Percentiles rank a stretch among this genome's conserved stretches.
Evolutionary conservation across 176 grass and related monocot species (phyloP).

Genomic region (Hordeum marinum): DNA sequence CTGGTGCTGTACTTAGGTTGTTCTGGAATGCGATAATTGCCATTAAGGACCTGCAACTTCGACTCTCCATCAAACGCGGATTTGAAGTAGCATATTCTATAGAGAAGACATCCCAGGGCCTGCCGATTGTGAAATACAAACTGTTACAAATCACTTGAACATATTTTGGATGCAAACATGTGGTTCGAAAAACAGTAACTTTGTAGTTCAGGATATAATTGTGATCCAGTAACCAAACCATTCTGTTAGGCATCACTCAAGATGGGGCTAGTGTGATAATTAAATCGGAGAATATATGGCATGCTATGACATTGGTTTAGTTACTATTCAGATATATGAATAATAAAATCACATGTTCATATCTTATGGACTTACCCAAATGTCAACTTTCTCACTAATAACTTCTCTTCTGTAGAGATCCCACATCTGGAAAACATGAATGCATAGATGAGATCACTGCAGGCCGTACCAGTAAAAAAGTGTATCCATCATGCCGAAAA

Average conservation of each 20-base stretch:
- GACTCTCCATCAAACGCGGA: conserved; percentile 89
- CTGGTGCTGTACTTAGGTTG: conserved; percentile 53
- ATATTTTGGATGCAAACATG: not conserved
- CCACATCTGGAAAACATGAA: conserved; percentile 73
- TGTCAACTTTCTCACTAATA: conserved; percentile 83
- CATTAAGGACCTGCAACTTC: conserved; percentile 86
- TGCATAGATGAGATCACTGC: not conserved
- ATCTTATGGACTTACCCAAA: conserved; percentile 57
- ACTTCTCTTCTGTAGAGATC: conserved; percentile 90
- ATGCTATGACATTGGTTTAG: not conserved
- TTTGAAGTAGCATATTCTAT: conserved; percentile 87
- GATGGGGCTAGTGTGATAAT: not conserved
- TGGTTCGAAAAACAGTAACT: not conserved
- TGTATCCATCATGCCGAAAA: not conserved
- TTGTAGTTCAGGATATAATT: conserved; percentile 11
- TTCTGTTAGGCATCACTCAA: conserved; percentile 5
- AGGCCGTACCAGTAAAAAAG: not conserved
- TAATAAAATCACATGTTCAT: not conserved
- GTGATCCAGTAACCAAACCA: not conserved
- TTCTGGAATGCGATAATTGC: conserved; percentile 80
- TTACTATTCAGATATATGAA: not conserved
- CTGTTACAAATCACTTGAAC: conserved; percentile 1
- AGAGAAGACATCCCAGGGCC: conserved; percentile 84
- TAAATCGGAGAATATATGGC: not conserved
- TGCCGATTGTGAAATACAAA: conserved; percentile 26